Percentiles rank a stretch among this genome's conserved stretches.
Evolutionary conservation across 805 yeast genomes (phyloP).

Genomic region (Pichia kluyveri): DNA sequence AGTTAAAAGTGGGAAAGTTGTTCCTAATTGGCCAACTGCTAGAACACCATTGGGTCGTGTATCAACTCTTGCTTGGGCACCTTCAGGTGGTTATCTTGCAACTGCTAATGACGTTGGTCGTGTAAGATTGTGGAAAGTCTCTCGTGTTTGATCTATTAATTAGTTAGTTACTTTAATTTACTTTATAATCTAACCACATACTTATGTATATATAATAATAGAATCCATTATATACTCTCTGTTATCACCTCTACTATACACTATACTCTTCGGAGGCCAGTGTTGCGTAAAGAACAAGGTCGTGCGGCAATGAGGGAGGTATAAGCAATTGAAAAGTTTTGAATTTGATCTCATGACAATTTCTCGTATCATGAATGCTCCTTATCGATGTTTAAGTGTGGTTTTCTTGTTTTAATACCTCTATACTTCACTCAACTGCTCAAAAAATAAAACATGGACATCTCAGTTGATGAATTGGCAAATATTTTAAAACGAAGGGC

Average conservation of each 20-base stretch:
- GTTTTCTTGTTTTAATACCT: too few species aligned
- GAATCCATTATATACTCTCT: too few species aligned
- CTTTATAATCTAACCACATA: too few species aligned
- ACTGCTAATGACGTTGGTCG: slow-evolving; percentile 89
- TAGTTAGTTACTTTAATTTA: too few species aligned
- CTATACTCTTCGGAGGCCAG: background rate
- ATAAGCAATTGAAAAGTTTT: too few species aligned
- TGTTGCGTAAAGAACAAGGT: background rate
- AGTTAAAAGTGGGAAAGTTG: slow-evolving; percentile 78
- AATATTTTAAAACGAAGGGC: background rate
- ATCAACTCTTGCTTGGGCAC: slow-evolving; percentile 69
- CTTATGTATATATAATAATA: too few species aligned
- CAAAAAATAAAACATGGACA: background rate
- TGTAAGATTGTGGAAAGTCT: slow-evolving; percentile 76
- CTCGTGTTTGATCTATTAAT: background rate
- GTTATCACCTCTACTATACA: too few species aligned
- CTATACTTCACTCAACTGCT: too few species aligned
- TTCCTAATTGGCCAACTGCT: slow-evolving; percentile 94
- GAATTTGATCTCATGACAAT: too few species aligned
- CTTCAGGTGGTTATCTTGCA: slow-evolving; percentile 73
- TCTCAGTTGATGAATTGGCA: background rate
- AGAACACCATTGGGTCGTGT: slow-evolving; percentile 96
- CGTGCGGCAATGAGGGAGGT: too few species aligned
- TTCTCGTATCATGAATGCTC: too few species aligned
- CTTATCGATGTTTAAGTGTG: too few species aligned